Evolutionary conservation across 352 stramenopile genomes (phyloP), one percentile per base, ranked within the genome.

Genomic region (Globisporangium carolinianum): DNA sequence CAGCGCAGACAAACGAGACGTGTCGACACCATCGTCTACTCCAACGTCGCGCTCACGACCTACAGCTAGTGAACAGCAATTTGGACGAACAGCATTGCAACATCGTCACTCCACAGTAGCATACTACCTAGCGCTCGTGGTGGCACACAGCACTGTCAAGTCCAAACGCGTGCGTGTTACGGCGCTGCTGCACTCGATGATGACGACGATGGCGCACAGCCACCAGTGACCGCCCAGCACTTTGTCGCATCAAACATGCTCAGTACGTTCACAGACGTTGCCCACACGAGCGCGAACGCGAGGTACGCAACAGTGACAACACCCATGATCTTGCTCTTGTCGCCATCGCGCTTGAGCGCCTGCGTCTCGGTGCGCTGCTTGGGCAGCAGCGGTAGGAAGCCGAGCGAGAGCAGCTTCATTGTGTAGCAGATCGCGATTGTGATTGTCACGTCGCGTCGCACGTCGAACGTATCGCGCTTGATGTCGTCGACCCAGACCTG

Each of bases 221-320:
- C 77, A 11, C 77, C 77, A 0, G 73, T 81, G 61, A 87, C 78
- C n/a, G 61, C 61, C 67, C 69, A 77, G 66, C 77, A 87, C 65
- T 67, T 75, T n/a, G 77, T 86, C 42, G 36, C 66, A 45, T 71
- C 58, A 57, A 73, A 81, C 60, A 87, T 81, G 6, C 62, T 69
- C 50, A 84, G 41, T 41, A 87, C 8, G 49, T 85, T 86, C 32
- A 80, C 61, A 41, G 70, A 8, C 14, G 67, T 78, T 12, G 71
- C 61, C 69, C 63, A 79, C 3, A 67, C 58, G 45, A 77, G 61
- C 6, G 73, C 71, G 14, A 83, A 62, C 0, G 47, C 18, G 43
- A 80, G 41, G 43, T 76, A 75, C 1, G 37, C 53, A 47, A 83
- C 60, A 15, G 65, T 83, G 61, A 76, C 36, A 17, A 61, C 62